Evolutionary conservation across 2,329 filamentous ascomycete species (phyloP).

Genomic region (Ophiostoma novo-ulmi): DNA sequence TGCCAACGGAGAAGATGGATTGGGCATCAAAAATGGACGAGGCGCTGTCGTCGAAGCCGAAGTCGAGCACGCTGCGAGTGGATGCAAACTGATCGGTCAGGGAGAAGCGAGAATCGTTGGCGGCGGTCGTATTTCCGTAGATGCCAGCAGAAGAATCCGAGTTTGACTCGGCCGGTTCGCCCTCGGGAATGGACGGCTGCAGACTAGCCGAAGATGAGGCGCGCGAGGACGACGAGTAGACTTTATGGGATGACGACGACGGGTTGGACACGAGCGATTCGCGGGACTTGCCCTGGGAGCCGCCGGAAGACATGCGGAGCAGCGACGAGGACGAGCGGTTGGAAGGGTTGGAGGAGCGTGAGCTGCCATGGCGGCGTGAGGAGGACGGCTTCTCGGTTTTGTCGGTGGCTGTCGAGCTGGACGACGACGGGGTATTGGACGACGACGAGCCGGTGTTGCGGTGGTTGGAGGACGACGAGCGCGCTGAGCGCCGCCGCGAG

Average conservation of each 20-base stretch:
- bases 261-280: slow-evolving; percentile 6
- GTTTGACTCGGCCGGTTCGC: neutral
- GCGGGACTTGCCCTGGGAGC: slow-evolving; percentile 4
- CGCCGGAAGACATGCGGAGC: slow-evolving; percentile 17
- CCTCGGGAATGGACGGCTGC: slow-evolving; percentile 1
- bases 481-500: slow-evolving; percentile 21
- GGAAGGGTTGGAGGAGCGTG: slow-evolving; percentile 22
- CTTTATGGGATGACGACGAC: neutral
- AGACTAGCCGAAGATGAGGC: slow-evolving; percentile 10
- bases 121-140: slow-evolving; percentile 31
- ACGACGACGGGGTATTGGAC: neutral
- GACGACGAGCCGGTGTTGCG: slow-evolving; percentile 21
- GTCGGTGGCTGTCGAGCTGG: slow-evolving; percentile 1
- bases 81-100: slow-evolving; percentile 46
- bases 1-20: slow-evolving; percentile 26
- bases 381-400: slow-evolving; percentile 19
- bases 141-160: slow-evolving; percentile 7
- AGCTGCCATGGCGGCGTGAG: slow-evolving; percentile 24
- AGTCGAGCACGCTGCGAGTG: slow-evolving; percentile 44
- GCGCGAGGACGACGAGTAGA: slow-evolving; percentile 8
- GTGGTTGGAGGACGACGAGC: slow-evolving; percentile 23
- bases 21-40: slow-evolving; percentile 39
- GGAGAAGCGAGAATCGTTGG: slow-evolving; percentile 43
- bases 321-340: slow-evolving; percentile 25
- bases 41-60: slow-evolving; percentile 43